Evolutionary conservation across 257 asterid species (phyloP).

Genomic region (Scutellaria baicalensis): DNA sequence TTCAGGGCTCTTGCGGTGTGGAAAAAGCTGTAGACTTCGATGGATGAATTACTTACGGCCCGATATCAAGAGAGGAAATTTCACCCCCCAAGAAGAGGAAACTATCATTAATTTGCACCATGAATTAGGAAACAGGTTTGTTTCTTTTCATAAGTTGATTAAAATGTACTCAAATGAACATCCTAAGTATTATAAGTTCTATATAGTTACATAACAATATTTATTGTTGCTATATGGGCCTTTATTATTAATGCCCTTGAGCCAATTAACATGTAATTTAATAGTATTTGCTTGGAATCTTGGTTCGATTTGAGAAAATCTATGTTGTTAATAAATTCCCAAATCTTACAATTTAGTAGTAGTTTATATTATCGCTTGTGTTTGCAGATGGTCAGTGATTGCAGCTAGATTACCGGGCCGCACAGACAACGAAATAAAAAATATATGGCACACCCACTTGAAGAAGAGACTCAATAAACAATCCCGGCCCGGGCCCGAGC

Average conservation of each 20-base stretch:
- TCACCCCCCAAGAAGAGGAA: slow-evolving; percentile 43
- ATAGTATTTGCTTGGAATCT: too few species aligned
- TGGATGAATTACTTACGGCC: slow-evolving; percentile 64
- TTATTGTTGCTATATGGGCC: too few species aligned
- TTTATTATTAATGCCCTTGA: too few species aligned
- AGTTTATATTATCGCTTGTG: background rate
- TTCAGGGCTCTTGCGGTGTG: slow-evolving; percentile 58
- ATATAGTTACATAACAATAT: too few species aligned
- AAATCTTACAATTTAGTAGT: background rate
- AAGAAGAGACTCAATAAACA: slow-evolving; percentile 21
- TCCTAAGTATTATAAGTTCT: too few species aligned
- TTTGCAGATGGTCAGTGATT: slow-evolving; percentile 39
- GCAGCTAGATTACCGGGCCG: slow-evolving; percentile 46
- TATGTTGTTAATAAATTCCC: background rate
- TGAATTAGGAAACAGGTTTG: slow-evolving; percentile 58
- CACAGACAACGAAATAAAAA: slow-evolving; percentile 45
- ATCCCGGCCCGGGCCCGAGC: background rate
- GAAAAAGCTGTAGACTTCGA: slow-evolving; percentile 62
- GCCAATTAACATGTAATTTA: too few species aligned
- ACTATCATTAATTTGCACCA: slow-evolving; percentile 37
- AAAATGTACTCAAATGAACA: too few species aligned
- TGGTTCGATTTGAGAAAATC: background rate
- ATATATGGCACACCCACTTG: slow-evolving; percentile 38
- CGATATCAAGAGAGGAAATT: slow-evolving; percentile 59
- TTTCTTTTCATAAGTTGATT: too few species aligned